A percentile compares a stretch with the other conserved stretches of the same genome.
Evolutionary conservation across 768 basidiomycete species (phyloP).

Genomic region (Mrakia hoshinonis): DNA sequence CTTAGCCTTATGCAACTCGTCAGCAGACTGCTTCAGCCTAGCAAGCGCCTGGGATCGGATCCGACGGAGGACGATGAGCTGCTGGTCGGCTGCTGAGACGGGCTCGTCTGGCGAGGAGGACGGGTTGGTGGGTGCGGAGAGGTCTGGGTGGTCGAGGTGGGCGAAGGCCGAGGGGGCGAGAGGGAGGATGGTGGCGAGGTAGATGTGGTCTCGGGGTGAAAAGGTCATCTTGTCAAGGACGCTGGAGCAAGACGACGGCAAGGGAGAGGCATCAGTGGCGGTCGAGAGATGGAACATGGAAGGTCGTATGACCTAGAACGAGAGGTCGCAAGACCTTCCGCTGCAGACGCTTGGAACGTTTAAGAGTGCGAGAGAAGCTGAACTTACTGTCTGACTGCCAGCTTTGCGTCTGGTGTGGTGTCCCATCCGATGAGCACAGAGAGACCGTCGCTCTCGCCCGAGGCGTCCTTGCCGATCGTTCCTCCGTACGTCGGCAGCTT

Average conservation of each 20-base stretch:
- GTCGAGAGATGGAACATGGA: background rate
- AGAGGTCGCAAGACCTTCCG: too few species aligned
- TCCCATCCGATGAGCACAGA: slow-evolving; percentile 13
- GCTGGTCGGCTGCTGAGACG: background rate
- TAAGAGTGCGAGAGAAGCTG: background rate
- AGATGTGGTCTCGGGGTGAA: slow-evolving; percentile 16
- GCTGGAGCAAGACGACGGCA: background rate
- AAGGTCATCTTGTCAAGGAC: slow-evolving; percentile 26
- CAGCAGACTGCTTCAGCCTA: background rate
- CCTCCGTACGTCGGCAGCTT: slow-evolving; percentile 22
- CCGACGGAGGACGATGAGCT: slow-evolving; percentile 2
- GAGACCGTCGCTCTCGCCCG: slow-evolving; percentile 1
- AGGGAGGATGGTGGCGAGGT: slow-evolving; percentile 10
- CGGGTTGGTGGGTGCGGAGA: background rate
- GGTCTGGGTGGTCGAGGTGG: background rate
- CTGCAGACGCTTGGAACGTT: too few species aligned
- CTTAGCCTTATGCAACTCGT: slow-evolving; percentile 9
- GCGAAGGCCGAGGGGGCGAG: background rate
- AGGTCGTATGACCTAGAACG: background rate
- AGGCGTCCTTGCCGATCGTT: background rate
- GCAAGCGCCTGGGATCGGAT: slow-evolving; percentile 16
- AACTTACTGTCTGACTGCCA: slow-evolving; percentile 13
- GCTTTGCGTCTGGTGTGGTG: background rate
- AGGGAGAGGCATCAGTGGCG: background rate
- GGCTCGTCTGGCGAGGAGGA: background rate